Conservation (phyloP, 78 protist genomes). For the Dictyostelium brefeldianum region DNA sequence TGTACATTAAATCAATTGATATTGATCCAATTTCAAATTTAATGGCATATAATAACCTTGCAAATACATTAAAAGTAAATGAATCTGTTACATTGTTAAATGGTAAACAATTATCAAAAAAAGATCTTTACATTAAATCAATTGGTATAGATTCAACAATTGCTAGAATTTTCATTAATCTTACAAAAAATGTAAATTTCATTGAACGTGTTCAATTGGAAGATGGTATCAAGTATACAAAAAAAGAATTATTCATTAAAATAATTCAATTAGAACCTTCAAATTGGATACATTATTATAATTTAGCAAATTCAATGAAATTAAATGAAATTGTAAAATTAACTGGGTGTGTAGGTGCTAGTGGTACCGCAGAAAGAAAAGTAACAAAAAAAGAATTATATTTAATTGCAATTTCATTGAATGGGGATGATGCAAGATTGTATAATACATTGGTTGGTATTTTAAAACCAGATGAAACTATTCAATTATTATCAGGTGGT, state of each 20-base stretch:
- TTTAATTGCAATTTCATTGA: not conserved
- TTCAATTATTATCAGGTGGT: not conserved
- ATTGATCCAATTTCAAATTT: not conserved
- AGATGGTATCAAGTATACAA: not conserved
- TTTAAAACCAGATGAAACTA: not conserved
- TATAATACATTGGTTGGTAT: slow-evolving; percentile 5
- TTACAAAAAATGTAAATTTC: not conserved
- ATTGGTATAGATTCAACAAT: slow-evolving; percentile 1
- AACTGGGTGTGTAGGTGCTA: not conserved
- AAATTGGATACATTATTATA: slow-evolving; percentile 22
- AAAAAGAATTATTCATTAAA: not conserved
- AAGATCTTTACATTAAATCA: not conserved
- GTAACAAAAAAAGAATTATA: slow-evolving; percentile 1
- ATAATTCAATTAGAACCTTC: not conserved
- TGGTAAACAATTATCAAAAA: not conserved
- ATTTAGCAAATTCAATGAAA: slow-evolving; percentile 14
- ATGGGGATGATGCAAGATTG: slow-evolving; percentile 14
- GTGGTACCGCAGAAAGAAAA: not conserved
- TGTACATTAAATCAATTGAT: not conserved
- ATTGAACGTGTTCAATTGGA: not conserved
- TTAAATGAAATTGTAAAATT: slow-evolving; percentile 1
- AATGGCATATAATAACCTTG: slow-evolving; percentile 21
- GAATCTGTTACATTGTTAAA: slow-evolving; percentile 6
- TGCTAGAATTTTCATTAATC: not conserved
- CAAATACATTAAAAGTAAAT: not conserved